Percentiles rank a stretch among this genome's conserved stretches.
These are phyloP conservation scores for Trichosanthes cucumerina DNA, from an alignment of 306 rosid species.

Conservation along the genomic window DNA sequence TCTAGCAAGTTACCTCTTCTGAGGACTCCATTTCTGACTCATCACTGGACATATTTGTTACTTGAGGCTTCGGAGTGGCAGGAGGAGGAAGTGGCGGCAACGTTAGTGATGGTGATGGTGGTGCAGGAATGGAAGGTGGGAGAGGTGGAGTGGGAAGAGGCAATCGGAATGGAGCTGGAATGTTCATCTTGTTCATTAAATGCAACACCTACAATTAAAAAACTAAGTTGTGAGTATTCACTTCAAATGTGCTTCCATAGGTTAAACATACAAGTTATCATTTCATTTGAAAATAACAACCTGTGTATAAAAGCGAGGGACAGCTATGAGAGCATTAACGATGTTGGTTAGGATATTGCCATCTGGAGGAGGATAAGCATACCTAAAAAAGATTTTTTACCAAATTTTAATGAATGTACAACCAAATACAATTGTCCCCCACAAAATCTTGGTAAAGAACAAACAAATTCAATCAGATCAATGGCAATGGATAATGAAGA, in stretches of 20 bases:
- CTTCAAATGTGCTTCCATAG: not conserved
- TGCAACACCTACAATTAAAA: slow-evolving; percentile 60
- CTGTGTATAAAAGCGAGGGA: slow-evolving; percentile 94
- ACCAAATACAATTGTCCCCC: slow-evolving; percentile 14
- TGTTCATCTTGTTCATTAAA: slow-evolving; percentile 96
- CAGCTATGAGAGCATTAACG: slow-evolving; percentile 87
- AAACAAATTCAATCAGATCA: not conserved
- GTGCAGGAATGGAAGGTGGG: slow-evolving; percentile 58
- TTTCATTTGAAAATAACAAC: slow-evolving; percentile 9
- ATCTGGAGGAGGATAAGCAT: slow-evolving; percentile 94
- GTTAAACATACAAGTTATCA: not conserved
- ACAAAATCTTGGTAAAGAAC: not conserved
- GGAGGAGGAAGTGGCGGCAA: slow-evolving; percentile 42
- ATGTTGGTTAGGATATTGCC: slow-evolving; percentile 89
- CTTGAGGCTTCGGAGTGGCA: slow-evolving; percentile 25
- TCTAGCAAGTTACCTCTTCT: slow-evolving; percentile 58
- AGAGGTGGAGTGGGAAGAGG: slow-evolving; percentile 94
- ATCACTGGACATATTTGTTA: slow-evolving; percentile 46
- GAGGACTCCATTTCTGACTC: slow-evolving; percentile 98
- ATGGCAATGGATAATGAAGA: not conserved
- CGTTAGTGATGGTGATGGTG: slow-evolving; percentile 19
- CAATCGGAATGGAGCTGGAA: slow-evolving; percentile 94
- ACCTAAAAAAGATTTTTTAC: slow-evolving; percentile 34
- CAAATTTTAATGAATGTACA: slow-evolving; percentile 11
- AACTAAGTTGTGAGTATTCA: slow-evolving; percentile 16